These are phyloP conservation scores for Clathrus columnatus DNA, from an alignment of 768 basidiomycete genomes.

Conservation along the genomic window DNA sequence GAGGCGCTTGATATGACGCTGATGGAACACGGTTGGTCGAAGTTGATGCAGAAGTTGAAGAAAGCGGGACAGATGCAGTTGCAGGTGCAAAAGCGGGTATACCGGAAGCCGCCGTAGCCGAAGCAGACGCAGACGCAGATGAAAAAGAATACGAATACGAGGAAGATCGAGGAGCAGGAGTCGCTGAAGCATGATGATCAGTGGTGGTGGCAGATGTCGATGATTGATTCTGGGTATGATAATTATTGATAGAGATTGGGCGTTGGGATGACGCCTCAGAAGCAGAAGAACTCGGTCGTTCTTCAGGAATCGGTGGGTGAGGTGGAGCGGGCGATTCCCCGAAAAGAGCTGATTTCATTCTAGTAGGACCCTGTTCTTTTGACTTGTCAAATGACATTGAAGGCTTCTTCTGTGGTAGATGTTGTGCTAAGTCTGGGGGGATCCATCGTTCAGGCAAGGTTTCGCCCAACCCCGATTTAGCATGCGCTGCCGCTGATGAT, in stretches of 20 bases:
- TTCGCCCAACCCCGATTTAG: background rate
- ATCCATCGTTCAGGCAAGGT: background rate
- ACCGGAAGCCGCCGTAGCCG: background rate
- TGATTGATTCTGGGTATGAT: background rate
- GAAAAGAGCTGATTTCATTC: background rate
- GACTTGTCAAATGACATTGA: slow-evolving; percentile 1
- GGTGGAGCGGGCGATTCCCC: background rate
- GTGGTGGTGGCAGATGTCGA: background rate
- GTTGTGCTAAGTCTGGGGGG: background rate
- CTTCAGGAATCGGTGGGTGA: background rate
- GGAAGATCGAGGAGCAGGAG: background rate
- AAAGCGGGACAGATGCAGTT: background rate
- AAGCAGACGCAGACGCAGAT: background rate
- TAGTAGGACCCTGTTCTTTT: slow-evolving; percentile 1
- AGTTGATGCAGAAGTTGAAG: background rate
- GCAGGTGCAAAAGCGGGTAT: background rate
- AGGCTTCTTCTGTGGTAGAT: background rate
- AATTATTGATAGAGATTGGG: background rate
- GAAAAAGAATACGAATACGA: background rate
- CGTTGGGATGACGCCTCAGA: background rate
- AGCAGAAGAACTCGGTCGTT: background rate
- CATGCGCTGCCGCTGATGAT: too few species aligned
- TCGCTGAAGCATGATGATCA: background rate
- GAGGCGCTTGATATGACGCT: background rate
- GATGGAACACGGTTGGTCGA: background rate